These are phyloP conservation scores for Aspergillus japonicus DNA, from an alignment of 2,329 filamentous ascomycete species.

Conservation along the genomic window DNA sequence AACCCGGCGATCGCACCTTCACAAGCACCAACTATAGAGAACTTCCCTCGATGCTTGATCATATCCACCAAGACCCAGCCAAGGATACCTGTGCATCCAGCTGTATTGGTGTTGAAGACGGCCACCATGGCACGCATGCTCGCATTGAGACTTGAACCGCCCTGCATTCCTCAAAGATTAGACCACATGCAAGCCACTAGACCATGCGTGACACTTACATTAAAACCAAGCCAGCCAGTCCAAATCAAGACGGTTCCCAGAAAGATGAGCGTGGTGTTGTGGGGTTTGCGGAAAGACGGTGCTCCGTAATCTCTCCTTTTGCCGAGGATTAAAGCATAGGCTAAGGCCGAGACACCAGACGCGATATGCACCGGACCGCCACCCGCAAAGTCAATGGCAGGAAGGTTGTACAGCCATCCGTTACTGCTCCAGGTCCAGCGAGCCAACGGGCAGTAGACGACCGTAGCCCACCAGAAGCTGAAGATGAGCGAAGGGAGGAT, in stretches of 20 bases:
- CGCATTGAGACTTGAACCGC: conserved; percentile 55
- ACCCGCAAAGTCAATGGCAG: conserved; percentile 71
- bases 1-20: conserved; percentile 59
- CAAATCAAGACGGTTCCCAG: conserved; percentile 59
- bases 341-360: conserved; percentile 68
- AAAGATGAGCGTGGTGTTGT: conserved; percentile 72
- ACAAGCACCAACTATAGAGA: conserved; percentile 57
- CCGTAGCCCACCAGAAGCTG: conserved; percentile 69
- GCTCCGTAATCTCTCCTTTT: conserved; percentile 59
- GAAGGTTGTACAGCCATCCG: conserved; percentile 69
- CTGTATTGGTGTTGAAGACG: conserved; percentile 59
- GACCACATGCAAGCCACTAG: background rate
- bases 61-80: conserved; percentile 57
- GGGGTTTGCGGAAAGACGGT: conserved; percentile 57
- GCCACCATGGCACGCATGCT: conserved; percentile 56
- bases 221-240: conserved; percentile 59
- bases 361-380: conserved; percentile 74
- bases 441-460: conserved; percentile 71
- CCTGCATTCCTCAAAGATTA: conserved; percentile 25
- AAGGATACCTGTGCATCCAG: conserved; percentile 54
- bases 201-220: conserved; percentile 31
- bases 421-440: conserved; percentile 77
- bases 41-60: conserved; percentile 52
- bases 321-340: conserved; percentile 71
- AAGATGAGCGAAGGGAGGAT: conserved; percentile 66